A percentile compares a stretch with the other conserved stretches of the same genome.
phyloP scores from a whole-genome alignment of 768 basidiomycete species.

The Psilocybe cubensis region DNA sequence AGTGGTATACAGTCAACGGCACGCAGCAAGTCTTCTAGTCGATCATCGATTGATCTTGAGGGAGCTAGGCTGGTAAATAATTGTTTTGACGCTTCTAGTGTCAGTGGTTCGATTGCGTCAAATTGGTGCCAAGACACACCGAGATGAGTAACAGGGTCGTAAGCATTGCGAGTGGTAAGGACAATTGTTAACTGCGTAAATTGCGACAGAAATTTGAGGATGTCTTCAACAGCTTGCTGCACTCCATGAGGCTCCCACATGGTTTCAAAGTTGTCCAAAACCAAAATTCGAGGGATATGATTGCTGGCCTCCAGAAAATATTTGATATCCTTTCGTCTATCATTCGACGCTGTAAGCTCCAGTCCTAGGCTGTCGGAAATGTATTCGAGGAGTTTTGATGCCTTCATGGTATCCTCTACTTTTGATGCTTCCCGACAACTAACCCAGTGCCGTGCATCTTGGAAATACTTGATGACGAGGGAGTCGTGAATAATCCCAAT shows the following conservation, averaged over 20 bases:
- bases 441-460: conserved; percentile 11
- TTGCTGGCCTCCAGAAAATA: not conserved
- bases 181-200: conserved; percentile 7
- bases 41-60: not conserved
- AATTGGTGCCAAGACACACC: conserved; percentile 7
- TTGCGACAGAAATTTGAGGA: not conserved
- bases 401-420: not conserved
- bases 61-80: not conserved
- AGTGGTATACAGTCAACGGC: not conserved
- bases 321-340: not conserved
- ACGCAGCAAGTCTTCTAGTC: conserved; percentile 8
- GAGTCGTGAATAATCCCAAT: conserved; percentile 2
- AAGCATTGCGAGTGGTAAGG: conserved; percentile 11
- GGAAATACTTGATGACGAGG: conserved; percentile 4
- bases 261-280: conserved; percentile 4
- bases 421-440: conserved; percentile 5
- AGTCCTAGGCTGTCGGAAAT: not conserved
- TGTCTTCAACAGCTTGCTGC: not conserved
- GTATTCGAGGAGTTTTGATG: not conserved
- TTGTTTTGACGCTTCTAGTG: not conserved
- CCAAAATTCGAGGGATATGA: not conserved
- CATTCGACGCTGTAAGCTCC: not conserved
- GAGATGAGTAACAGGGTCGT: conserved; percentile 6
- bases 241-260: not conserved
- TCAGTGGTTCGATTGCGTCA: not conserved